Percentiles rank a stretch among this genome's conserved stretches.
phyloP scores from a whole-genome alignment of 805 yeast genomes.

The Kluyveromyces wickerhamii region DNA sequence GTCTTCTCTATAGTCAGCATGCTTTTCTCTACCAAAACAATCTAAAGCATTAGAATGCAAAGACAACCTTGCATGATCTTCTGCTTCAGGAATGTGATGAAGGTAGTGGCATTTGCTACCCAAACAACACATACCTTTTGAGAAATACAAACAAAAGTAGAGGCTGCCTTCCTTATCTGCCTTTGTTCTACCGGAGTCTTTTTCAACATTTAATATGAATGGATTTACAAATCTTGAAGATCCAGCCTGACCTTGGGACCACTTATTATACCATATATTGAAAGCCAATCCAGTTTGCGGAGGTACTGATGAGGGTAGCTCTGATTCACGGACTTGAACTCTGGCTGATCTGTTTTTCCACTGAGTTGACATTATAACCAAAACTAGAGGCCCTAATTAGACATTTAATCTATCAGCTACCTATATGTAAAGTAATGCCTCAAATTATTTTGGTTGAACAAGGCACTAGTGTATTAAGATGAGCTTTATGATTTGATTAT shows the following conservation, averaged over 20 bases:
- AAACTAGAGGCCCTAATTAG: background rate
- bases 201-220: constrained; percentile 47
- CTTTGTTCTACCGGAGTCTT: constrained; percentile 69
- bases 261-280: constrained; percentile 82
- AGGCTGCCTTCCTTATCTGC: constrained; percentile 45
- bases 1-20: constrained; percentile 76
- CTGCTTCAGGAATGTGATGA: constrained; percentile 64
- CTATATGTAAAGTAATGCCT: too few species aligned
- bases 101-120: constrained; percentile 71
- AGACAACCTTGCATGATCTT: constrained; percentile 53
- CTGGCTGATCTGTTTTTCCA: constrained; percentile 50
- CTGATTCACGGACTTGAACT: constrained; percentile 59
- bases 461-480: too few species aligned
- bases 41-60: constrained; percentile 40
- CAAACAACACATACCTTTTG: constrained; percentile 77
- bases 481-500: too few species aligned
- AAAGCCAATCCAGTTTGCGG: constrained; percentile 74
- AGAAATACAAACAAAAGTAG: constrained; percentile 74
- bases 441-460: too few species aligned
- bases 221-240: constrained; percentile 42
- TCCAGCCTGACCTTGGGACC: constrained; percentile 52
- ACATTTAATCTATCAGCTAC: constrained; percentile 2
- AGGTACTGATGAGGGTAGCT: constrained; percentile 50
- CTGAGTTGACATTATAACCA: constrained; percentile 4
- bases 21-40: constrained; percentile 89